Base-by-base conservation (phyloP, 345 rosid species). In the Kernera saxatilis region DNA sequence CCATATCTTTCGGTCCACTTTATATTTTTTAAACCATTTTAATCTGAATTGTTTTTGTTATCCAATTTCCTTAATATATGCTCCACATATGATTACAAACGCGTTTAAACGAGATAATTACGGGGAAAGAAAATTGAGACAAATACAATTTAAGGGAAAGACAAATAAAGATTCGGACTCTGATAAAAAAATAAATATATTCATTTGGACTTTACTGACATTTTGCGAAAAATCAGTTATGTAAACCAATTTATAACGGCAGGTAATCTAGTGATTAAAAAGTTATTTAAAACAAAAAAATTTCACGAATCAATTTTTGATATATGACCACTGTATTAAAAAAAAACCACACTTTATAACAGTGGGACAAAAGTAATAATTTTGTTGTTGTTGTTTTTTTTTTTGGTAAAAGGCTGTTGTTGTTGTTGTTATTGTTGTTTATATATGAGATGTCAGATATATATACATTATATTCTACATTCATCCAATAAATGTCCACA, bases 1-100 rank as follows among this genome's bases (percentile, higher is more conserved):
- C 78, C 78, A 74, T 74, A 74, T 74, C 64, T 74, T 60, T 43
- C 49, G 73, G 69, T 60, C 69, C 73, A 74, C 69, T 67, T 60
- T 39, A 51, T 68, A 13, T 26, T 74, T 50, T 57, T 41, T 49
- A 58, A 49, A 18, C 7, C 53, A 27, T 33, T 40, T 62, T 19
- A 37, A 64, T 64, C 39, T 22, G 30, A 37, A 58, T 50, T 49
- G n/a, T 60, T 59, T 33, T 32, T 67, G 36, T 59, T 74, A 67
- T 67, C 78, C 73, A 41, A 22, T 60, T 60, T 60, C 73, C 69
- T 74, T 60, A 58, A 67, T 74, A 50, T 8, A 58, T 57, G 72
- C 68, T 67, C 68, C 39, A 37, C 44, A 37, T 66, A 30, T 22
- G 72, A 74, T 50, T 37, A 39, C 39, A 68, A 52, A 67, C 73